These are phyloP conservation scores for Linum trigynum DNA, from an alignment of 345 rosid species.

Conservation along the genomic window DNA sequence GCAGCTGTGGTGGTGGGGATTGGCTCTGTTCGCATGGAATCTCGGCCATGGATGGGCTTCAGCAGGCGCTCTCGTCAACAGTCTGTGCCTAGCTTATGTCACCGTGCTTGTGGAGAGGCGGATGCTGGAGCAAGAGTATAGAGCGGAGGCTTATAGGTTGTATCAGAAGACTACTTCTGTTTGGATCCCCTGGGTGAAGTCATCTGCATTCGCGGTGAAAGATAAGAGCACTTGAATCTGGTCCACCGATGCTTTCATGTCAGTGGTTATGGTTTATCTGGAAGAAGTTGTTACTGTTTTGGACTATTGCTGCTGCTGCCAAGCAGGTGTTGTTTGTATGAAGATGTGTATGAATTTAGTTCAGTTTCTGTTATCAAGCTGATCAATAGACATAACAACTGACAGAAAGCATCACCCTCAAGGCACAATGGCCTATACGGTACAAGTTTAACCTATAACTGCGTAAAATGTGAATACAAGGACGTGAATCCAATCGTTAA, in stretches of 20 bases:
- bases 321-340: not conserved
- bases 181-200: conserved; percentile 90
- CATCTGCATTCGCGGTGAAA: conserved; percentile 18
- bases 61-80: conserved; percentile 58
- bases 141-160: conserved; percentile 73
- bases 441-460: too few relatives aligned
- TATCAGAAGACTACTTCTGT: conserved; percentile 90
- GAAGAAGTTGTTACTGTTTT: not conserved
- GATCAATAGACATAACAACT: too few relatives aligned
- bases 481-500: too few relatives aligned
- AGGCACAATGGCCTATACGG: too few relatives aligned
- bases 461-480: too few relatives aligned
- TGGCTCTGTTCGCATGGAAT: conserved; percentile 74
- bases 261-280: not conserved
- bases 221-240: conserved; percentile 15
- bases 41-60: conserved; percentile 71
- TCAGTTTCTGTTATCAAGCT: not conserved
- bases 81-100: conserved; percentile 67
- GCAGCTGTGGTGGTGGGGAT: conserved; percentile 98
- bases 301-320: conserved; percentile 1
- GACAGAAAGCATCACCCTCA: too few relatives aligned
- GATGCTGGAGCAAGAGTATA: conserved; percentile 61
- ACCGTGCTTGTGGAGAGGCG: conserved; percentile 73
- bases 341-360: conserved; percentile 7
- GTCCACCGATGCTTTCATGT: not conserved